phyloP scores from a whole-genome alignment of 768 basidiomycete species.

The Boletus huronensis region DNA sequence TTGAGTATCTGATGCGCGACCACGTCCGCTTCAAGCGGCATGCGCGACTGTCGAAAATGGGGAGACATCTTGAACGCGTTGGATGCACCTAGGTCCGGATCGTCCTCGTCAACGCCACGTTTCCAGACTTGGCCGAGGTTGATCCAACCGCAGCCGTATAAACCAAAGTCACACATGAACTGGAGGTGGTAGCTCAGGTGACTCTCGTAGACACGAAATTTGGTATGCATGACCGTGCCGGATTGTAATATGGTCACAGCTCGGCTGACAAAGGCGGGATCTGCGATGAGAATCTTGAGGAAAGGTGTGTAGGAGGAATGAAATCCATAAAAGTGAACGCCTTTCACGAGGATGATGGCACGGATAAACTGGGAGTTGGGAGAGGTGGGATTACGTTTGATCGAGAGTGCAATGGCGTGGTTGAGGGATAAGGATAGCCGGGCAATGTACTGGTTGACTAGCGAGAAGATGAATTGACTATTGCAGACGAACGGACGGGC shows the following conservation, averaged over 20 bases:
- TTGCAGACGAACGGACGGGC: constrained; percentile 12
- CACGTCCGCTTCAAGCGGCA: constrained; percentile 81
- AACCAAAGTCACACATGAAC: constrained; percentile 91
- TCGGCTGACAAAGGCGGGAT: constrained; percentile 68
- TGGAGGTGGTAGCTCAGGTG: constrained; percentile 87
- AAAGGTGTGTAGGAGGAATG: constrained; percentile 81
- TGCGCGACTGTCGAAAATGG: constrained; percentile 62
- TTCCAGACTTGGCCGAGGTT: constrained; percentile 67
- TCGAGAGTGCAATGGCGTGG: constrained; percentile 77
- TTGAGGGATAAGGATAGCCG: constrained; percentile 76
- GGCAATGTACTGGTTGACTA: constrained; percentile 72
- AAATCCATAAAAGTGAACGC: constrained; percentile 95
- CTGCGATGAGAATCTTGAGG: constrained; percentile 76
- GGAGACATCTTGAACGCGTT: constrained; percentile 47
- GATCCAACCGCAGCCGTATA: constrained; percentile 92
- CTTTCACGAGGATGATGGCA: constrained; percentile 83
- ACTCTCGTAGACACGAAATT: constrained; percentile 81
- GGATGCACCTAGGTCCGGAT: constrained; percentile 9
- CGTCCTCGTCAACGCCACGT: constrained; percentile 39
- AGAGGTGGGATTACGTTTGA: constrained; percentile 67
- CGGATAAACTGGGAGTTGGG: constrained; percentile 61
- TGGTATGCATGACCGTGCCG: constrained; percentile 76
- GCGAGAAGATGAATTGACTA: not conserved
- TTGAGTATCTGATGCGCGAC: constrained; percentile 84
- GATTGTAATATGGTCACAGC: constrained; percentile 75